Evolutionary conservation across 805 yeast genomes (phyloP), one percentile per base, ranked within the genome.

Genomic region (Candida golubevii): DNA sequence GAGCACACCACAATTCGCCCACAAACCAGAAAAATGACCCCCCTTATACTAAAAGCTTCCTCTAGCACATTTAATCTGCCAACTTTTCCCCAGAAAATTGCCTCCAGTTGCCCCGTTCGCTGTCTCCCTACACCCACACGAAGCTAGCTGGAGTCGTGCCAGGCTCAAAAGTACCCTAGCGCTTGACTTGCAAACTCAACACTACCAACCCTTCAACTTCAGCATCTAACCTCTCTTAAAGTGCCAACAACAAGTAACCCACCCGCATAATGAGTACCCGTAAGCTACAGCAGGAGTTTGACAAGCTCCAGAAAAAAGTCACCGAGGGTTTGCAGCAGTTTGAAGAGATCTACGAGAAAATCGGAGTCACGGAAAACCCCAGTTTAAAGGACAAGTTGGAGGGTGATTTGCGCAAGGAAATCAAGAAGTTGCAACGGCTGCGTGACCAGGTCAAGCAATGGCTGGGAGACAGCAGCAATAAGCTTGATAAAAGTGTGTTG

Each of bases 391-490:
- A 91, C 62, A 91, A 91, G 64, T 75, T 93, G 46, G 99, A 93
- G 63, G 77, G 82, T 49, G 99, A 91, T 62, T 73, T 91, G 61
- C 90, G 93, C 69, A 83, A 93, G 58, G 98, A 93, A 65, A 90
- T 93, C 66, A 91, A 93, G 66, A 91, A 89, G 65, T 74, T 91
- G 46, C 99, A 91, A 62, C 80, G 96, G 62, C 82, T 85, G 56
- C 78, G 98, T 61, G 99, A 91, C 65, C 98, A 89, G 69, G 87
- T 91, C 57, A 91, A 91, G 68, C 85, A 86, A 45, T 91, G 99
- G 99, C 69, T 89, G 61, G 80, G 91, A 35, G 90, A 91, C 54
- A 86, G 83, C 55, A 95, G 90, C 50, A 89, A 90, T 38, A 89
- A 95, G 62, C 95, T 91, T 57, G 75, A 71, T 50, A 67, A 69